Base-by-base conservation (phyloP, 306 rosid species). In the Acacia acuminata region DNA sequence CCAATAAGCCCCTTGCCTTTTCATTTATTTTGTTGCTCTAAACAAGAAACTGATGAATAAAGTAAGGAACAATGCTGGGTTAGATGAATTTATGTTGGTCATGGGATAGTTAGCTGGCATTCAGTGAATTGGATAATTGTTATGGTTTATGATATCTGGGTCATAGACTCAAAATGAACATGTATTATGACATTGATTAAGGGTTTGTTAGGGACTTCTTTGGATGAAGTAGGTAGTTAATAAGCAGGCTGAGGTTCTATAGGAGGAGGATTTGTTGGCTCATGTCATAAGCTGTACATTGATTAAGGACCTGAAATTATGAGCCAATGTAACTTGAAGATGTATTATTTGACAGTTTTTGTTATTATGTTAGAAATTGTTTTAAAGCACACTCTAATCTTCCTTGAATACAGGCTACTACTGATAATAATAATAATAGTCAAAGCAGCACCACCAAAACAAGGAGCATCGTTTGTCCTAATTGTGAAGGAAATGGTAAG, bases 401-500 rank as follows among this genome's bases (percentile, higher is more conserved):
- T 53, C 81, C 67, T 87, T 88, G 42, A 76, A 79, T 70, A 65
- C 96, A 96, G 98, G 99, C 97, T 63, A 25, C 94, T 51, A n/a
- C 93, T 53, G 90, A 81, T 22, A 84, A 77, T 27, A 27, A 77
- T 27, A 27, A 27, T 13, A 85, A 63, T 16, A 17, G 58, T 16
- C 89, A 13, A 81, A 61, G 40, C 68, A 55, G 44, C 68, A 71
- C 86, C 73, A 73, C 87, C 86, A 94, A 91, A 83, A 1, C 17
- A 43, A 91, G 10, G 71, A 91, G 86, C 94, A 74, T 96, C 76
- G 86, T 94, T 63, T 96, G 99, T 85, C 1, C 92, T 66, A 80
- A 83, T 1, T 94, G 99, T 83, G 93, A 94, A 0, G 99, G 98
- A 91, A 96, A 96, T 79, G 99, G 99, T 96, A 81, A 78, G 94